A percentile compares a stretch with the other conserved stretches of the same genome.
Conservation (phyloP, 2,329 filamentous ascomycete genomes). For the Emergomyces pasteurianus region DNA sequence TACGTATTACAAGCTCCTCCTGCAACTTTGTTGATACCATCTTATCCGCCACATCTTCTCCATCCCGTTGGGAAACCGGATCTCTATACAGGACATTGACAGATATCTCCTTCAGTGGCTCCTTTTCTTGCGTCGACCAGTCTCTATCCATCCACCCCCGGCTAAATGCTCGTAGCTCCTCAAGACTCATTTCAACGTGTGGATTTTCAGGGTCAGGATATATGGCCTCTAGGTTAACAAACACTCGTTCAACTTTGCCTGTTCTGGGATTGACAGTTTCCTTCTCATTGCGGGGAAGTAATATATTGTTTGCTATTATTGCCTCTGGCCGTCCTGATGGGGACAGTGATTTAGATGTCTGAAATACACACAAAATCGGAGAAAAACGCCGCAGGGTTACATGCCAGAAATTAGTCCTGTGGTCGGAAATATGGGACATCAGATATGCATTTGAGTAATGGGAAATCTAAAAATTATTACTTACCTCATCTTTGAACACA, state of each 20-base stretch:
- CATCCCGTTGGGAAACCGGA: constrained; percentile 7
- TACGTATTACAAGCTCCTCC: constrained; percentile 20
- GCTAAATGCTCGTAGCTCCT: constrained; percentile 72
- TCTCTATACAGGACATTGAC: constrained; percentile 21
- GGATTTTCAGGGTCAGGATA: constrained; percentile 66
- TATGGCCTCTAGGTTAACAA: constrained; percentile 71
- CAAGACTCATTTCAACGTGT: constrained; percentile 72
- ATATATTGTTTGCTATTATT: constrained; percentile 44
- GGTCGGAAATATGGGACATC: constrained; percentile 62
- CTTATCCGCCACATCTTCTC: constrained; percentile 14
- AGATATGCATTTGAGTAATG: constrained; percentile 24
- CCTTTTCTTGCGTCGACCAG: constrained; percentile 33
- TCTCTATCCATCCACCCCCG: constrained; percentile 53
- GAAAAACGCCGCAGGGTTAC: constrained; percentile 21
- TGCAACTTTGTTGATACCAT: constrained; percentile 20
- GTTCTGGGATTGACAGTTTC: constrained; percentile 71
- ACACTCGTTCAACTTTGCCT: constrained; percentile 74
- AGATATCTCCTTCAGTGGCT: constrained; percentile 46
- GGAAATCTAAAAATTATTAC: constrained; percentile 36
- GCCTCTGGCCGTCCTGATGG: constrained; percentile 27
- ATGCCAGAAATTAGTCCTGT: constrained; percentile 81
- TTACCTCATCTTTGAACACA: constrained; percentile 94
- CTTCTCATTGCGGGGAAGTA: constrained; percentile 54
- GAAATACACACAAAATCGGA: constrained; percentile 40
- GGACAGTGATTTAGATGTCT: constrained; percentile 25